Base-by-base conservation (phyloP, 2,329 filamentous ascomycete genomes). In the Alternaria angustiovoidea region DNA sequence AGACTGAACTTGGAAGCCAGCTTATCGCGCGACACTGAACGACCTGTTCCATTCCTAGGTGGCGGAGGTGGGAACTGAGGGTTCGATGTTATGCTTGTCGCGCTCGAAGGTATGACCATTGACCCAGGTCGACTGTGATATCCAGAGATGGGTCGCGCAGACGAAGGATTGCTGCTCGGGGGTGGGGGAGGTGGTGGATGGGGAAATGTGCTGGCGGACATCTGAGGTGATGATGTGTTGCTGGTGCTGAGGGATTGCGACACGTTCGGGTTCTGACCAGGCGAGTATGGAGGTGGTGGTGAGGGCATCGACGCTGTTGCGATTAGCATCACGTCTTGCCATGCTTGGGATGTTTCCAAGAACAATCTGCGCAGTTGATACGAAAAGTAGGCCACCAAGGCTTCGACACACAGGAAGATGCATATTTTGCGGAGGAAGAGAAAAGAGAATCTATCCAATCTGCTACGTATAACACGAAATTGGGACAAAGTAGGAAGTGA, bases 211-310 rank as follows among this genome's bases (percentile, higher is more conserved):
- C 64, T 66, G 48, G 66, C 69, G 5, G 80, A 73, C 30, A 75
- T 51, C 59, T 80, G 69, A n/a, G 79, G 79, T 18, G 81, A 81
- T 2, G 77, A 73, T 24, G 54, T 61, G 24, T 36, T 58, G 59
- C 54, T 61, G 46, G 52, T 62, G 38, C 71, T 68, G 11, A 73
- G 54, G 41, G 72, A 70, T 51, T 79, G 77, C 2, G 75, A 71
- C 26, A 74, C 65, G 62, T 69, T 75, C 57, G 79, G 78, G 32
- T 75, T 76, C 53, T 79, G 80, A n/a, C 75, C 79, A 16, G 82
- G 81, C 43, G 81, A 81, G 66, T 84, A 84, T 20, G 82, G 82
- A 18, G 82, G 82, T 39, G 82, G 82, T 36, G 82, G 82, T 48
- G 82, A 83, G 41, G 82, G 82, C 81, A 83, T 81, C 34, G 79